phyloP scores from a whole-genome alignment of 2,329 filamentous ascomycete species.

The Pseudopyrenochaeta lycopersici region DNA sequence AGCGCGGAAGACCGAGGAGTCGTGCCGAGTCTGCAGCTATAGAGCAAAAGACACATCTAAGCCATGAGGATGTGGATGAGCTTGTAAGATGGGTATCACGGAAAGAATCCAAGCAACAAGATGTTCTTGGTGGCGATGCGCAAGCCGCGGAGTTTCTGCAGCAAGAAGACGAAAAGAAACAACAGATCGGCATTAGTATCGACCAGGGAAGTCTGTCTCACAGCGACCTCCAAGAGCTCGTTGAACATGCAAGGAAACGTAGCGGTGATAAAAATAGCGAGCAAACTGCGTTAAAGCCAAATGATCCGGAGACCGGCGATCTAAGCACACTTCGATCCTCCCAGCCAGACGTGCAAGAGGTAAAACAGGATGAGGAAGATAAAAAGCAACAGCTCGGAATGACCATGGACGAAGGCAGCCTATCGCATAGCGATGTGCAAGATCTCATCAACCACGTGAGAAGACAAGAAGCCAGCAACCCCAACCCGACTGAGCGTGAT shows the following conservation, averaged over 20 bases:
- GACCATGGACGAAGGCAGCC: constrained; percentile 23
- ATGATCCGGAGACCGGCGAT: not conserved
- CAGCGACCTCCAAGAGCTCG: not conserved
- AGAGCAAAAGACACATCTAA: constrained; percentile 19
- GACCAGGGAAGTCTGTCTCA: constrained; percentile 4
- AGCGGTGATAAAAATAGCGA: not conserved
- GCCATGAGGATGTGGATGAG: constrained; percentile 33
- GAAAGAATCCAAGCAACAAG: constrained; percentile 19
- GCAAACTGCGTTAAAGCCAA: not conserved
- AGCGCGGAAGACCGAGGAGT: constrained; percentile 19
- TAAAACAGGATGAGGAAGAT: constrained; percentile 15
- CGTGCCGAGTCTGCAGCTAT: constrained; percentile 3
- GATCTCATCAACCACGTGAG: constrained; percentile 12
- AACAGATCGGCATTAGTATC: not conserved
- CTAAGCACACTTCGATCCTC: not conserved
- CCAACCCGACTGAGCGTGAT: too few species aligned
- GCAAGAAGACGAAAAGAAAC: too few species aligned
- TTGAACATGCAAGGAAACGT: not conserved
- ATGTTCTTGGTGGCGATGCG: not conserved
- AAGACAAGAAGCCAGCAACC: not conserved
- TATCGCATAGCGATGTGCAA: constrained; percentile 19
- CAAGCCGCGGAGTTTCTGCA: too few species aligned
- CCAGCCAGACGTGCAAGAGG: not conserved
- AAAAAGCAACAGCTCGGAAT: constrained; percentile 30
- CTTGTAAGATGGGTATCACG: constrained; percentile 37